Evolutionary conservation across 305 asterid genomes (phyloP).

Genomic region (Ajuga reptans): DNA sequence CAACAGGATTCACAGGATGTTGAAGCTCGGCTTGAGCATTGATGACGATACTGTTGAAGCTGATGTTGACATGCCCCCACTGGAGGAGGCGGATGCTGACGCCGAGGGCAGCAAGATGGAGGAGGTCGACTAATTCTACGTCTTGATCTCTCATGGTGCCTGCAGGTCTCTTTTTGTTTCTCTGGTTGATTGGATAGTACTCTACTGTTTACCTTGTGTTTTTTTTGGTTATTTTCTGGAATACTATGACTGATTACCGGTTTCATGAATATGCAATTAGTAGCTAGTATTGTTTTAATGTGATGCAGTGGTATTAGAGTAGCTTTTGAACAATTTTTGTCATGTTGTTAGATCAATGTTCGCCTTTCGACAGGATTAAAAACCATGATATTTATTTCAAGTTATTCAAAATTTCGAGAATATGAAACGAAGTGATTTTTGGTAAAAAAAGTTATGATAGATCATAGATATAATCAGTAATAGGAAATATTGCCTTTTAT

Average conservation of each 20-base stretch:
- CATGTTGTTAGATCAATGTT: background rate
- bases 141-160: background rate
- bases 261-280: background rate
- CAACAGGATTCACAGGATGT: slow-evolving; percentile 63
- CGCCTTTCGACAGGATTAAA: too few relatives aligned
- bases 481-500: too few relatives aligned
- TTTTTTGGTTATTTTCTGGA: background rate
- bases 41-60: slow-evolving; percentile 63
- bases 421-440: too few relatives aligned
- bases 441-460: too few relatives aligned
- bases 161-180: background rate
- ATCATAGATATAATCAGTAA: too few relatives aligned
- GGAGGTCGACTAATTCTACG: slow-evolving; percentile 47
- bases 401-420: too few relatives aligned
- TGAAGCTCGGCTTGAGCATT: slow-evolving; percentile 65
- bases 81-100: slow-evolving; percentile 68
- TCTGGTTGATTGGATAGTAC: background rate
- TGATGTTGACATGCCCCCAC: slow-evolving; percentile 69
- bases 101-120: slow-evolving; percentile 79
- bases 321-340: background rate
- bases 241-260: background rate
- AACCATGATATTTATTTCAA: too few relatives aligned
- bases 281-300: background rate
- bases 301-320: background rate
- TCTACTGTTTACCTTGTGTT: background rate